A percentile compares a stretch with the other conserved stretches of the same genome.
phyloP scores from a whole-genome alignment of 345 rosid genomes.

The Salix dunnii region DNA sequence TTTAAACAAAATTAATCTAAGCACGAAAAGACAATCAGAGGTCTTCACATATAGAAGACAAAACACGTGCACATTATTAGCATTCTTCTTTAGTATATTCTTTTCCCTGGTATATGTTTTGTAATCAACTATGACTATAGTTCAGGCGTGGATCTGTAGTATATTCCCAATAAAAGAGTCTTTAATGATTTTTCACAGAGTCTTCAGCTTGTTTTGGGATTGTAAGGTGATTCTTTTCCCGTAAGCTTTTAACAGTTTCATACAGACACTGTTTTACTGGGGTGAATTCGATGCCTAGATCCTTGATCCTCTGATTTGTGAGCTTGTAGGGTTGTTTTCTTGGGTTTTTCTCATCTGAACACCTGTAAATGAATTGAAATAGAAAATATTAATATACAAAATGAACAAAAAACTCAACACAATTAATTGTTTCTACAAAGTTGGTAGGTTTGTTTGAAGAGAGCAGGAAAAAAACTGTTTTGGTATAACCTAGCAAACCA shows the following conservation, averaged over 20 bases:
- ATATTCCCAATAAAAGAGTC: not conserved
- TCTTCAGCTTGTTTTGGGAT: constrained; percentile 43
- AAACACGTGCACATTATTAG: not conserved
- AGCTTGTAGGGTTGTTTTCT: constrained; percentile 73
- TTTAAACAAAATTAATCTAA: not conserved
- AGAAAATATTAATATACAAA: not conserved
- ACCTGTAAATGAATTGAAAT: constrained; percentile 40
- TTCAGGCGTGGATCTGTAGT: too few relatives aligned
- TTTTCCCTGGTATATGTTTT: not conserved
- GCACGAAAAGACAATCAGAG: not conserved
- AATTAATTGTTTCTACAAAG: too few relatives aligned
- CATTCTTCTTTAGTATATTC: not conserved
- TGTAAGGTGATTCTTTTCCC: constrained; percentile 81
- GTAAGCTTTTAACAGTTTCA: constrained; percentile 80
- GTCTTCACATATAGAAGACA: not conserved
- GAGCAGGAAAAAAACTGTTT: too few relatives aligned
- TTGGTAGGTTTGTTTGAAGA: too few relatives aligned
- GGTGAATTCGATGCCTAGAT: constrained; percentile 74
- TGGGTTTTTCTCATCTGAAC: constrained; percentile 89
- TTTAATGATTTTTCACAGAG: constrained; percentile 22
- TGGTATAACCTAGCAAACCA: too few relatives aligned
- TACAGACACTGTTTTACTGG: constrained; percentile 75
- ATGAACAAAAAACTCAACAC: too few relatives aligned
- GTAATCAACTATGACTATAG: too few relatives aligned
- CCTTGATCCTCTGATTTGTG: constrained; percentile 71